phyloP scores from a whole-genome alignment of 2,329 filamentous ascomycete species.

The Truncatella angustata region DNA sequence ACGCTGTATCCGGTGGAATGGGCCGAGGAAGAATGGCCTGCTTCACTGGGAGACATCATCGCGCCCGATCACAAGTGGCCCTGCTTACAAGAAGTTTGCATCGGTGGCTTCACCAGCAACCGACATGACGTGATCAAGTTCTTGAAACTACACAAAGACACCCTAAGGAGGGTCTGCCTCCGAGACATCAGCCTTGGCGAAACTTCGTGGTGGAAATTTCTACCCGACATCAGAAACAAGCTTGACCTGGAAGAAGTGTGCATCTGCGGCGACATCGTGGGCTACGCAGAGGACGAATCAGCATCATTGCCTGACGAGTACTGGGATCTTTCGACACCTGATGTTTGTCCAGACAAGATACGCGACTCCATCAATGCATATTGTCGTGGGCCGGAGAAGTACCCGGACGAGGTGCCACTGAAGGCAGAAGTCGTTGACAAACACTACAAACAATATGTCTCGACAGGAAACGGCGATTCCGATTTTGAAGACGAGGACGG shows the following conservation, averaged over 20 bases:
- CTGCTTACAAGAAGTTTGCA: conserved; percentile 17
- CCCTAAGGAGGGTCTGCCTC: conserved; percentile 20
- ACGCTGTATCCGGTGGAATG: conserved; percentile 14
- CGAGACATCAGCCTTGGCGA: conserved; percentile 17
- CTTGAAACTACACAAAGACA: conserved; percentile 20
- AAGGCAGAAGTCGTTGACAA: neutral
- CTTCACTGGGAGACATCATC: conserved; percentile 19
- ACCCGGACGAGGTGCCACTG: neutral
- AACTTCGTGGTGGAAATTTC: conserved; percentile 22
- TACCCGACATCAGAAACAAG: conserved; percentile 21
- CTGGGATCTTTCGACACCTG: neutral
- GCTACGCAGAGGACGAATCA: conserved; percentile 8
- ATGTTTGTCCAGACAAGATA: neutral
- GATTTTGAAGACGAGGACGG: neutral
- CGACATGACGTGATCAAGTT: conserved; percentile 20
- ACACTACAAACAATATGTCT: neutral
- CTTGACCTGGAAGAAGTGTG: conserved; percentile 20
- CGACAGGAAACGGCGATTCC: neutral
- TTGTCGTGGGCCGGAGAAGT: neutral
- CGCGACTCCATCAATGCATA: neutral
- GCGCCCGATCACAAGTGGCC: conserved; percentile 22
- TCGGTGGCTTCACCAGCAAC: conserved; percentile 20
- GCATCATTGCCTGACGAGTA: conserved; percentile 1
- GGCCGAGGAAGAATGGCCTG: conserved; percentile 12
- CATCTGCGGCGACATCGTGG: conserved; percentile 22